Conservation (phyloP, 192 early-diverging fungal species). For the Podila verticillata region DNA sequence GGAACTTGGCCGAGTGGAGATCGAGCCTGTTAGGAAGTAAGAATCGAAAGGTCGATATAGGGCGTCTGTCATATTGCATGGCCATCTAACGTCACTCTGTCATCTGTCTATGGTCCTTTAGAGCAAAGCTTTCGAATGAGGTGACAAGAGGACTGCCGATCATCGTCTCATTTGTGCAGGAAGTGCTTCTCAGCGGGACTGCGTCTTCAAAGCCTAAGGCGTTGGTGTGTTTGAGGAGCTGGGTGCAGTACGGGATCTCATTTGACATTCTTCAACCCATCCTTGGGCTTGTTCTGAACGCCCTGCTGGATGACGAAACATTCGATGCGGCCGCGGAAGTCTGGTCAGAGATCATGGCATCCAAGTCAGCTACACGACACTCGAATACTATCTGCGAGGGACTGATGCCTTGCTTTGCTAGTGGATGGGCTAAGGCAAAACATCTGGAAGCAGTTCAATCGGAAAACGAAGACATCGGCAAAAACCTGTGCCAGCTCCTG, state of each 20-base stretch:
- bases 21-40: slow-evolving; percentile 58
- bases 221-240: slow-evolving; percentile 60
- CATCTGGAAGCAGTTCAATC: slow-evolving; percentile 52
- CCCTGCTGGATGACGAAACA: slow-evolving; percentile 51
- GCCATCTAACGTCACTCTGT: background rate
- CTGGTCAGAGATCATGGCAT: slow-evolving; percentile 61
- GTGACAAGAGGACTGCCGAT: slow-evolving; percentile 19
- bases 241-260: slow-evolving; percentile 64
- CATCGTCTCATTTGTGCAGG: slow-evolving; percentile 29
- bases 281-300: slow-evolving; percentile 51
- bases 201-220: slow-evolving; percentile 55
- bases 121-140: slow-evolving; percentile 30
- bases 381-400: slow-evolving; percentile 54
- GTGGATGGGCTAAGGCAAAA: slow-evolving; percentile 54
- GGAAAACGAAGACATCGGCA: slow-evolving; percentile 62
- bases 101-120: no score
- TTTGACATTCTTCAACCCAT: slow-evolving; percentile 56
- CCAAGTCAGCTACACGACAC: slow-evolving; percentile 43
- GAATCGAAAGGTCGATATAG: background rate
- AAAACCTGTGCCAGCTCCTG: slow-evolving; percentile 58
- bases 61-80: background rate
- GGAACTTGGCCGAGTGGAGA: slow-evolving; percentile 58
- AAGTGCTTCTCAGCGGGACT: slow-evolving; percentile 23
- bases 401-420: slow-evolving; percentile 58
- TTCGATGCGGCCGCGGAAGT: slow-evolving; percentile 64